Conservation (phyloP, 2,329 filamentous ascomycete genomes). For the Coniochaeta sp. region DNA sequence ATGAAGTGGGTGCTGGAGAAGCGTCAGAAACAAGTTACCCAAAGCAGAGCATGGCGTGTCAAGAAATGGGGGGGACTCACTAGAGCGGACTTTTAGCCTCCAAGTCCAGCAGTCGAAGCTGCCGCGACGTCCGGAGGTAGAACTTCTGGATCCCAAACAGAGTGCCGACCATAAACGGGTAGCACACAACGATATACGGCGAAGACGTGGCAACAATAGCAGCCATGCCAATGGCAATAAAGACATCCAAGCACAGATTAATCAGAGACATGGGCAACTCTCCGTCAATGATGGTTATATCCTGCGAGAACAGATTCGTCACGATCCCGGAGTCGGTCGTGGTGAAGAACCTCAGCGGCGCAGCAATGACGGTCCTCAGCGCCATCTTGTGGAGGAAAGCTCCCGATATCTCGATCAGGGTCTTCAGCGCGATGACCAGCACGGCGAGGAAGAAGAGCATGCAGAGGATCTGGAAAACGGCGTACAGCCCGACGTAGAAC, state of each 20-base stretch:
- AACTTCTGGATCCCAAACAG: constrained; percentile 46
- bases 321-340: constrained; percentile 25
- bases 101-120: constrained; percentile 52
- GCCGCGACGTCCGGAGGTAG: constrained; percentile 53
- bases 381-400: constrained; percentile 18
- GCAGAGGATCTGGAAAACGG: constrained; percentile 13
- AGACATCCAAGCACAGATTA: constrained; percentile 14
- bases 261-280: constrained; percentile 24
- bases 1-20: constrained; percentile 35
- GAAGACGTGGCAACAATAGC: constrained; percentile 20
- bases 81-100: constrained; percentile 54
- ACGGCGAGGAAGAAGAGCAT: constrained; percentile 13
- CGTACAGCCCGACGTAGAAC: constrained; percentile 22
- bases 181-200: constrained; percentile 26
- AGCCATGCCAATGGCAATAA: constrained; percentile 15
- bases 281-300: constrained; percentile 31
- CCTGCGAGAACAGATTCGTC: constrained; percentile 33
- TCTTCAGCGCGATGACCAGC: constrained; percentile 11
- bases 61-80: constrained; percentile 19
- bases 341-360: constrained; percentile 25
- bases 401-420: constrained; percentile 14
- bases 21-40: background rate
- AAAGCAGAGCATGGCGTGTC: too few relatives aligned
- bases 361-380: constrained; percentile 22
- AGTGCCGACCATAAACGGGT: constrained; percentile 37